Percentiles rank a stretch among this genome's conserved stretches.
Conservation (phyloP, 78 protist species). For the Fonticula alba region DNA sequence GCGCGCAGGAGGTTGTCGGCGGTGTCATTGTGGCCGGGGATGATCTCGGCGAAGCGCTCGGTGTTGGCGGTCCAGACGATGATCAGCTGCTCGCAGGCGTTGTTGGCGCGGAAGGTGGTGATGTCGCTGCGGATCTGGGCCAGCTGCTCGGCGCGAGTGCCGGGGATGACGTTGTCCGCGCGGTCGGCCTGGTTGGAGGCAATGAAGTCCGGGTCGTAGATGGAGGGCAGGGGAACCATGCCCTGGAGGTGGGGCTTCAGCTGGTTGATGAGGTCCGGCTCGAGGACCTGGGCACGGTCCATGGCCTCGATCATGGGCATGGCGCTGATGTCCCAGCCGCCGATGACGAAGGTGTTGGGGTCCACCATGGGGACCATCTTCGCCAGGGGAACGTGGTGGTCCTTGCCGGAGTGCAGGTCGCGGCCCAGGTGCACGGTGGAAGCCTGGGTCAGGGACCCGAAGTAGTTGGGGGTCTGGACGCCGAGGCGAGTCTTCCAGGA, state of each 20-base stretch:
- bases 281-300: slow-evolving; percentile 86
- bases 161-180: slow-evolving; percentile 84
- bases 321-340: slow-evolving; percentile 96
- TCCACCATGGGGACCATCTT: slow-evolving; percentile 90
- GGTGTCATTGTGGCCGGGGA: slow-evolving; percentile 81
- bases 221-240: slow-evolving; percentile 76
- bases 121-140: slow-evolving; percentile 80
- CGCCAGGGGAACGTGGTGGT: slow-evolving; percentile 62
- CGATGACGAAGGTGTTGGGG: slow-evolving; percentile 88
- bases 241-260: slow-evolving; percentile 55
- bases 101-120: slow-evolving; percentile 55
- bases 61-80: slow-evolving; percentile 98
- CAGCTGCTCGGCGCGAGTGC: slow-evolving; percentile 60
- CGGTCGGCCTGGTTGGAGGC: slow-evolving; percentile 95
- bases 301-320: slow-evolving; percentile 78
- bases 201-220: slow-evolving; percentile 90
- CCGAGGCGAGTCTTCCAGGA: slow-evolving; percentile 76
- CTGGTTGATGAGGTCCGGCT: slow-evolving; percentile 72
- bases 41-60: slow-evolving; percentile 78
- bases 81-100: slow-evolving; percentile 69
- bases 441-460: slow-evolving; percentile 82
- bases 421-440: slow-evolving; percentile 66
- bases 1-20: slow-evolving; percentile 60
- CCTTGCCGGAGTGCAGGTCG: slow-evolving; percentile 31
- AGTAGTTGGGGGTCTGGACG: slow-evolving; percentile 75